Evolutionary conservation across 495 filamentous ascomycete species (phyloP).

Genomic region (Lasiosphaeria miniovina): DNA sequence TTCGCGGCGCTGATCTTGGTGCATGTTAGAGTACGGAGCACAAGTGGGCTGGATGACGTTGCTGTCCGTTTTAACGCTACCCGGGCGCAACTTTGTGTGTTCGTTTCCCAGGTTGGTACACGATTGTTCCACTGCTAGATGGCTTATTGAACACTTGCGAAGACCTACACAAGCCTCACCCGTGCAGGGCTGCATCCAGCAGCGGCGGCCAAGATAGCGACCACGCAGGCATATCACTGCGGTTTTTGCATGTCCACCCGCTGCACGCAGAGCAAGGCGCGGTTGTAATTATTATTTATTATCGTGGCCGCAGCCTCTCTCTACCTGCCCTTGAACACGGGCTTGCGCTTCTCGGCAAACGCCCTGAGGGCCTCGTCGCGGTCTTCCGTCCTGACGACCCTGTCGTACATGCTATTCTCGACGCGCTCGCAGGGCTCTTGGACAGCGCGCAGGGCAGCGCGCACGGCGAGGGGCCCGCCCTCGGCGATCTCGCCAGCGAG

Average conservation of each 20-base stretch:
- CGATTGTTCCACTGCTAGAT: neutral
- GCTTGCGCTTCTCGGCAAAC: conserved; percentile 88
- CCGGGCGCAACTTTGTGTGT: neutral
- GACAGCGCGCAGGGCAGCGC: conserved; percentile 70
- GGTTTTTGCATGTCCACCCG: neutral
- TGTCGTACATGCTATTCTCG: conserved; percentile 76
- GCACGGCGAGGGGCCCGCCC: conserved; percentile 78
- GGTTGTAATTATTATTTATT: neutral
- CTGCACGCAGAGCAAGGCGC: neutral
- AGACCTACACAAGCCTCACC: neutral
- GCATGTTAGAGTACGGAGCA: neutral
- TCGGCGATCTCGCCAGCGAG: conserved; percentile 79
- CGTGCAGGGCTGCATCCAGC: neutral
- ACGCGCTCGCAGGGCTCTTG: conserved; percentile 59
- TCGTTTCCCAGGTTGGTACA: neutral
- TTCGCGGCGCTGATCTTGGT: neutral
- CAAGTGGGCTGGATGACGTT: neutral
- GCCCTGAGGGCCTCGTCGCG: conserved; percentile 80
- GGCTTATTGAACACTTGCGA: neutral
- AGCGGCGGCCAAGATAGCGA: neutral
- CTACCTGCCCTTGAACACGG: conserved; percentile 69
- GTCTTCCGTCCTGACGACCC: conserved; percentile 79
- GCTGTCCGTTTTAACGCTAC: neutral
- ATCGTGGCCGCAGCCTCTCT: neutral
- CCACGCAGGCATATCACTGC: neutral